Base-by-base conservation (phyloP, 78 protist genomes). In the Dictyostelium citrinum region DNA sequence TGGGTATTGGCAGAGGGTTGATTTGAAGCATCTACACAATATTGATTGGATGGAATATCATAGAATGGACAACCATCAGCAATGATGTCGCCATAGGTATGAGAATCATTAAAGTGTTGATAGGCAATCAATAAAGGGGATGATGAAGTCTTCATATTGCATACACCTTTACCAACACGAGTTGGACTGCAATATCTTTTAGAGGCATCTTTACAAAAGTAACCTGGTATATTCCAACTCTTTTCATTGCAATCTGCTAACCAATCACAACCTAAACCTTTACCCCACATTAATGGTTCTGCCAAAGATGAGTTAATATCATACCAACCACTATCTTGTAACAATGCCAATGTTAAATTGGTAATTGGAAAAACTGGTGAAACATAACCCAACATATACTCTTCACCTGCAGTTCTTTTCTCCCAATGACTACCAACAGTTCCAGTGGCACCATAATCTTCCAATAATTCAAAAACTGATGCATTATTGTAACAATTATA, bases 351-450 rank as follows among this genome's bases (percentile, higher is more conserved):
- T 31, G 91, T 85, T 14, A 85, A 71, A 29, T 43, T 61, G 1
- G 91, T 75, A 29, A 76, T 24, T 58, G 91, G 91, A 12, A 80
- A 64, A 58, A 61, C 55, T 39, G 79, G 71, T 75, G 78, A 81
- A 10, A 79, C 77, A 41, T 39, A 85, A 1, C 91, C 91, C 1
- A 85, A 35, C 91, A 85, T 85, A 20, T 43, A 51, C 43, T 85
- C 91, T 24, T 72, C 82, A 43, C 82, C 82, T 37, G 64, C 64
- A 1, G 51, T 35, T 49, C 83, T 60, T 5, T 67, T 80, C 20
- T 85, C 81, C 91, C 91, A 85, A 61, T 85, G 91, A 41, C 78
- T 76, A 9, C 41, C 60, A 16, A 22, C 76, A 1, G 93, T 86
- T n/a, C 93, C 93, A 11, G 41, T 1, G 7, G 49, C 70, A 27